These are phyloP conservation scores for Paramicrosporidium saccamoebae DNA, from an alignment of 371 early-diverging fungal genomes.

Conservation along the genomic window DNA sequence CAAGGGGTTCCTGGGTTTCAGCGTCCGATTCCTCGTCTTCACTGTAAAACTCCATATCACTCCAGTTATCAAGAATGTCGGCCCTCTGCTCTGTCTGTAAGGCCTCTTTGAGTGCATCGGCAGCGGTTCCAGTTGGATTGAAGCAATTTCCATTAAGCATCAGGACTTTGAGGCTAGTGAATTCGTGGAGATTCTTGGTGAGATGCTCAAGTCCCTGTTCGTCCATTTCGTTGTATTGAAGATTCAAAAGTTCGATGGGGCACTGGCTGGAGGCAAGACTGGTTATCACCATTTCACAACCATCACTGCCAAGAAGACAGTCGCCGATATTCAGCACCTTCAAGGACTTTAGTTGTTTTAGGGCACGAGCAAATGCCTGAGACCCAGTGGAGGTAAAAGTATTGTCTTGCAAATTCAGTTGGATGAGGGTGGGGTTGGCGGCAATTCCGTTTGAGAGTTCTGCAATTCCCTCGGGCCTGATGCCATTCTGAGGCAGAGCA, in stretches of 20 bases:
- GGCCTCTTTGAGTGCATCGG: conserved; percentile 22
- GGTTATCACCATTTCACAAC: conserved; percentile 19
- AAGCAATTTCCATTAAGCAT: conserved; percentile 77
- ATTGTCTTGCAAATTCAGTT: conserved; percentile 80
- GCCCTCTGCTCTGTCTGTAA: no score
- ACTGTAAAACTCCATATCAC: conserved; percentile 22
- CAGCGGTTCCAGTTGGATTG: conserved; percentile 30
- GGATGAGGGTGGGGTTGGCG: conserved; percentile 21
- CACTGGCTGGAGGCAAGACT: conserved; percentile 15
- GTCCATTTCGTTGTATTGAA: conserved; percentile 67
- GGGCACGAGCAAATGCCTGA: conserved; percentile 30
- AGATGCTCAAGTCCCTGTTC: conserved; percentile 21
- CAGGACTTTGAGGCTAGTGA: conserved; percentile 18
- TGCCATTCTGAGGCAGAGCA: conserved; percentile 87
- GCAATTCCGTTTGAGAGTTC: conserved; percentile 27
- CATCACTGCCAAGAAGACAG: conserved; percentile 41
- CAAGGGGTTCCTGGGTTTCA: conserved; percentile 65
- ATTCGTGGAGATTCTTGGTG: conserved; percentile 19
- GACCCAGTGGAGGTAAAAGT: conserved; percentile 60
- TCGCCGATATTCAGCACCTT: conserved; percentile 53
- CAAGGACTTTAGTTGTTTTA: conserved; percentile 39
- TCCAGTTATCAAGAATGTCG: no score
- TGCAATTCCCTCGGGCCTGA: conserved; percentile 62
- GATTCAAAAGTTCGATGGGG: conserved; percentile 23
- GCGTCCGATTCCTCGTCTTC: conserved; percentile 54